Evolutionary conservation across 2,329 filamentous ascomycete genomes (phyloP).

Genomic region (Hirsutella thompsonii): DNA sequence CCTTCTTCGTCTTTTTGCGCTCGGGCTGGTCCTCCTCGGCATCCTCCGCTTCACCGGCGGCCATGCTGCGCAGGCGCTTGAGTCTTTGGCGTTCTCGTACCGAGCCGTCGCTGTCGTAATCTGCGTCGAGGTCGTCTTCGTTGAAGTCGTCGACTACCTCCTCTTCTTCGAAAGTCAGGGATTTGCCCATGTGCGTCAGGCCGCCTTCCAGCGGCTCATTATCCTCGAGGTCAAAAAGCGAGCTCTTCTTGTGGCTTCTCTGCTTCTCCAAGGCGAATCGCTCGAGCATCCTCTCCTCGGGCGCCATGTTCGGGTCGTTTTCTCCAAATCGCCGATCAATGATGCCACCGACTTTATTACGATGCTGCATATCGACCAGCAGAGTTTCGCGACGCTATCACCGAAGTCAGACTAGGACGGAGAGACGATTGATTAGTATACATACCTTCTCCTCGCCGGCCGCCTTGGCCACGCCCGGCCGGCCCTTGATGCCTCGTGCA

Average conservation of each 20-base stretch:
- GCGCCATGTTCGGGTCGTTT: constrained; percentile 84
- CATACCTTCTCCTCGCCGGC: constrained; percentile 72
- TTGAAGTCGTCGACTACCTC: constrained; percentile 60
- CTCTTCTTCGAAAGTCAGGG: constrained; percentile 49
- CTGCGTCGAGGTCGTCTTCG: constrained; percentile 55
- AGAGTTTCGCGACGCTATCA: constrained; percentile 63
- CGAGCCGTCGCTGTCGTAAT: constrained; percentile 43
- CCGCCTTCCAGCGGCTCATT: constrained; percentile 42
- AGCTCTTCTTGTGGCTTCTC: constrained; percentile 59
- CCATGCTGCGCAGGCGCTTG: constrained; percentile 40
- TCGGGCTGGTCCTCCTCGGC: constrained; percentile 51
- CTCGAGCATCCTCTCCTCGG: constrained; percentile 84
- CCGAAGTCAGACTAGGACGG: not conserved
- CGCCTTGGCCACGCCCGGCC: constrained; percentile 76
- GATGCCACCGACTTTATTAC: constrained; percentile 86
- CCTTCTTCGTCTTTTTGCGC: constrained; percentile 86
- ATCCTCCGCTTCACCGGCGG: constrained; percentile 30
- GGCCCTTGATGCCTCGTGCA: constrained; percentile 49
- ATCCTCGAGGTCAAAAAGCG: constrained; percentile 80
- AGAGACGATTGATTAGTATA: not conserved
- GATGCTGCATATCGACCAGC: constrained; percentile 76
- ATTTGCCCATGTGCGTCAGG: constrained; percentile 75
- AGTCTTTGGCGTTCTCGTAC: constrained; percentile 40
- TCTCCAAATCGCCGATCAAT: constrained; percentile 91
- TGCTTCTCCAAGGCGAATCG: constrained; percentile 84